Base-by-base conservation (phyloP, 345 rosid species). In the Populus deltoides region DNA sequence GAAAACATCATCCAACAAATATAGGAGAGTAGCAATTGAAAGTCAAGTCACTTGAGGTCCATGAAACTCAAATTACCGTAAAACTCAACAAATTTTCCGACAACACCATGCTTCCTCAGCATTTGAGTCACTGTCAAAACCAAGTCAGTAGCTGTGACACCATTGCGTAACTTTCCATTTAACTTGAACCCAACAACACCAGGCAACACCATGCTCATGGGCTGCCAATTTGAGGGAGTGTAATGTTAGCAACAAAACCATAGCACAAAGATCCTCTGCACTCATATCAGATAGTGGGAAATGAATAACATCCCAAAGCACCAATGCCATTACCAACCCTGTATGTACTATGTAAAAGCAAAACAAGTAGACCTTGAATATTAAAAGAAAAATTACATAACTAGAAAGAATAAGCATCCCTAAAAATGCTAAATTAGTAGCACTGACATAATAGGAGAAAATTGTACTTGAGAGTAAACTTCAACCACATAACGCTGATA, bases 191-290 rank as follows among this genome's bases (percentile, higher is more conserved):
- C 99, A 86, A 93, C 98, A 78, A 96, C 99, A 76, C 97, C 99
- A 73, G 99, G 99, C 77, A 96, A 84, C 77, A 96, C 99, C 99
- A 96, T 93, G 89, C 99, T 96, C 99, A 96, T 93, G 53, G 99
- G 99, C 99, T 96, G 92, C 80, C 12, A 72, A 70, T 22, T 16
- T 20, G n/a, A 47, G 51, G 51, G 15, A 47, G 51, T 13, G 6
- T 15, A 67, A 67, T 29, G 24, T 31, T 38, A 67, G 41, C 17
- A 15, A 33, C 13, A 8, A 78, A 66, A 12, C 24, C 36, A 36
- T 7, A 17, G 41, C 29, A 71, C 0, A 38, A 20, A 15, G 16
- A 4, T 47, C 20, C 24, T 3, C 16, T 22, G 53, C 25, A 53
- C 8, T 4, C 7, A 39, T 20, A 1, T 11, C 25, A 61, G 10